A percentile compares a stretch with the other conserved stretches of the same genome.
Evolutionary conservation across 768 basidiomycete genomes (phyloP).

Genomic region (Mycena vitilis): DNA sequence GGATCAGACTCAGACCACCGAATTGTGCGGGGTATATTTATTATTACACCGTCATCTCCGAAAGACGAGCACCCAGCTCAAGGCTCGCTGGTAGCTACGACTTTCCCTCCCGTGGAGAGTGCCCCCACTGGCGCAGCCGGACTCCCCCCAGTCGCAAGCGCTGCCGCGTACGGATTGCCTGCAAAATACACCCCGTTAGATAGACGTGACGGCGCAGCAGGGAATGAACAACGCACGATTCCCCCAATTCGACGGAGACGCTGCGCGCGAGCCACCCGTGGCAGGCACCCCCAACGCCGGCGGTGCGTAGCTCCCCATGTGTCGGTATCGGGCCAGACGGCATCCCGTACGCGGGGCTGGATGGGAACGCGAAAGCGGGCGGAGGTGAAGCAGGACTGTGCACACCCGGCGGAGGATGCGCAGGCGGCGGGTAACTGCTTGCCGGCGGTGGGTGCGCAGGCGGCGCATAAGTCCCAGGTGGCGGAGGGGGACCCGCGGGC

Average conservation of each 20-base stretch:
- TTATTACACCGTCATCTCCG: no score
- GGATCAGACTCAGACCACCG: no score
- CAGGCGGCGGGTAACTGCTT: background rate
- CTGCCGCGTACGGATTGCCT: conserved; percentile 55
- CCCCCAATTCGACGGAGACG: conserved; percentile 29
- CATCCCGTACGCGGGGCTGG: background rate
- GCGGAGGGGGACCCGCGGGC: conserved; percentile 3
- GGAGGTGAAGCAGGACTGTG: no score
- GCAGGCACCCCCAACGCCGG: conserved; percentile 22
- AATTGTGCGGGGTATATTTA: no score
- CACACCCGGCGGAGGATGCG: background rate
- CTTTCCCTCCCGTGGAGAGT: background rate
- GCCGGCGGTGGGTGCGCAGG: background rate
- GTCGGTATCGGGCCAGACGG: background rate
- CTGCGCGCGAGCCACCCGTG: background rate
- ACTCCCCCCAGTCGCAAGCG: conserved; percentile 19
- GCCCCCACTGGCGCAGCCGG: no score
- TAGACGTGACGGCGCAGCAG: no score
- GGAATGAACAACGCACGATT: conserved; percentile 31
- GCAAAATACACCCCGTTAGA: background rate
- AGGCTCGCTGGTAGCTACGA: no score
- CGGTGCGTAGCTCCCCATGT: conserved; percentile 16
- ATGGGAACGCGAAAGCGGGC: no score
- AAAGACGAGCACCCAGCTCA: no score
- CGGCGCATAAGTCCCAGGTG: background rate